Conservation (phyloP, 345 rosid species). For the Gossypium bickii region DNA sequence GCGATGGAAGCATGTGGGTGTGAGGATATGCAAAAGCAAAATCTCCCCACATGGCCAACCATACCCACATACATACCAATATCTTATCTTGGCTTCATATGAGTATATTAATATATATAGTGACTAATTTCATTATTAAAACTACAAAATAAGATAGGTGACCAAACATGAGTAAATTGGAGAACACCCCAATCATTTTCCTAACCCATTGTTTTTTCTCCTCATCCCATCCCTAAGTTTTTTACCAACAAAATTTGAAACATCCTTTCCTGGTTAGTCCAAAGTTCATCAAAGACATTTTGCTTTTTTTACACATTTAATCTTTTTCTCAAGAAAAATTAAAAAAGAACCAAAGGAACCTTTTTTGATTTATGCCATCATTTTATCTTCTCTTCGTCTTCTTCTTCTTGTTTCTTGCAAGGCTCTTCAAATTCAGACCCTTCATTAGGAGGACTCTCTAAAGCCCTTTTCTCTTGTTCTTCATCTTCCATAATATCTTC, state of each 20-base stretch:
- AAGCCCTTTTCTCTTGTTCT: constrained; percentile 77
- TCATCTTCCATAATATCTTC: constrained; percentile 30
- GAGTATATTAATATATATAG: background rate
- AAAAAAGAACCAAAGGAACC: background rate
- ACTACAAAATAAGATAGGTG: background rate
- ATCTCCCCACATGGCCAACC: constrained; percentile 12
- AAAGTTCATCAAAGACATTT: constrained; percentile 25
- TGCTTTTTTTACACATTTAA: constrained; percentile 1
- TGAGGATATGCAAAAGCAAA: background rate
- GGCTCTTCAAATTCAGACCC: constrained; percentile 30
- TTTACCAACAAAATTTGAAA: constrained; percentile 18
- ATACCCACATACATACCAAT: background rate
- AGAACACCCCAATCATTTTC: background rate
- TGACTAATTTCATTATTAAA: constrained; percentile 1
- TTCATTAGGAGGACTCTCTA: constrained; percentile 60
- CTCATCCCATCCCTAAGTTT: background rate
- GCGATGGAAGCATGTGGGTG: background rate
- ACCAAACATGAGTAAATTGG: background rate
- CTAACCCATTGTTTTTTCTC: background rate
- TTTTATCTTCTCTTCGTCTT: constrained; percentile 32
- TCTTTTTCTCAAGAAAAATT: background rate
- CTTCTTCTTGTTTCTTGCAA: constrained; percentile 32
- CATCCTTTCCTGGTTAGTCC: background rate
- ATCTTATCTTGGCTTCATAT: background rate
- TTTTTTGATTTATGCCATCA: background rate